Evolutionary conservation across 1,139 yeast species (phyloP).

Genomic region (Debaryomyces coudertii): DNA sequence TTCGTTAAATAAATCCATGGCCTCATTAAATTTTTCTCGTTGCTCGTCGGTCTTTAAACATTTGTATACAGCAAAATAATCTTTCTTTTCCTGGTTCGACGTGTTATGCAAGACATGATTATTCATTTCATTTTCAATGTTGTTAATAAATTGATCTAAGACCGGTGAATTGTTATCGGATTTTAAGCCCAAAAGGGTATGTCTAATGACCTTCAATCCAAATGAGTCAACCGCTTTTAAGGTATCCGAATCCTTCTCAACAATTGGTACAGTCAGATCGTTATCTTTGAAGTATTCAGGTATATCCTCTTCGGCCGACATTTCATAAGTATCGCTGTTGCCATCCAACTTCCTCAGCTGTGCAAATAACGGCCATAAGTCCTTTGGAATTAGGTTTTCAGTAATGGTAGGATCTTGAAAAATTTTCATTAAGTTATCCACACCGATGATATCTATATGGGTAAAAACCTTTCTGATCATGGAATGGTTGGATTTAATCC

Average conservation of each 20-base stretch:
- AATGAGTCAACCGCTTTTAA: constrained; percentile 74
- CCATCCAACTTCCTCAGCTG: constrained; percentile 24
- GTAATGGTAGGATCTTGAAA: constrained; percentile 30
- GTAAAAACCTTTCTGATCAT: constrained; percentile 47
- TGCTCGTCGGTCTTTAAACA: constrained; percentile 55
- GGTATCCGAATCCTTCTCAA: constrained; percentile 57
- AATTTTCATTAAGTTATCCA: constrained; percentile 55
- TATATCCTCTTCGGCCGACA: constrained; percentile 17
- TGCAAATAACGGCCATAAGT: constrained; percentile 34
- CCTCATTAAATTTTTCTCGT: constrained; percentile 58
- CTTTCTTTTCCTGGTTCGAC: constrained; percentile 43
- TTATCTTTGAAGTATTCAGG: constrained; percentile 36
- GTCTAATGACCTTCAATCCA: constrained; percentile 80
- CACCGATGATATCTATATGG: constrained; percentile 71
- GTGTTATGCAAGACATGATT: constrained; percentile 34
- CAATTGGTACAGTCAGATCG: constrained; percentile 29
- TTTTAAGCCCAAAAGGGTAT: constrained; percentile 70
- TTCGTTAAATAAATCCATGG: constrained; percentile 68
- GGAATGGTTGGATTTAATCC: constrained; percentile 10
- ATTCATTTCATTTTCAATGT: constrained; percentile 34
- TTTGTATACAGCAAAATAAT: constrained; percentile 69
- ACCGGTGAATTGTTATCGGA: constrained; percentile 30
- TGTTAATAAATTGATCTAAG: constrained; percentile 37
- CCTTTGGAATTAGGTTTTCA: constrained; percentile 38
- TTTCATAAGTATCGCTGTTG: constrained; percentile 16